Evolutionary conservation across 1,139 yeast species (phyloP).

Genomic region (Kodamaea derodonti): DNA sequence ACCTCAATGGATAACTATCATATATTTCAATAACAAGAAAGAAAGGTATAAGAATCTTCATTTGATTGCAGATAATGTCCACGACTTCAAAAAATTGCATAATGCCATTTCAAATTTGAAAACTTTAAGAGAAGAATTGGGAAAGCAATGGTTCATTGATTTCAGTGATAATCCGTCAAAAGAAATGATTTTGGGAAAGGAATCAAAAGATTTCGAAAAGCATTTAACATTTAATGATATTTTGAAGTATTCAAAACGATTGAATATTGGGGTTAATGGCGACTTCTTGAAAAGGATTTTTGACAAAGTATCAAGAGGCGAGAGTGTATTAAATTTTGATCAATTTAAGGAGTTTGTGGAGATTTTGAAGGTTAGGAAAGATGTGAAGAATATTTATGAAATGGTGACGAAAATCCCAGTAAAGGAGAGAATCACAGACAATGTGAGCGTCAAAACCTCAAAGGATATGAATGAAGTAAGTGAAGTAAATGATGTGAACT

Average conservation of each 20-base stretch:
- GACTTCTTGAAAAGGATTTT: constrained; percentile 36
- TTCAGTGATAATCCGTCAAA: constrained; percentile 22
- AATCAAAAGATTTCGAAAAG: constrained; percentile 23
- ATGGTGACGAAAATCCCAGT: constrained; percentile 14
- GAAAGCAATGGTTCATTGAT: constrained; percentile 31
- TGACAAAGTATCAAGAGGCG: constrained; percentile 35
- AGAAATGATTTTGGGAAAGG: constrained; percentile 19
- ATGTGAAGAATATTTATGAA: constrained; percentile 28
- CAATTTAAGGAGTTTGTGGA: constrained; percentile 75
- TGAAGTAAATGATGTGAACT: too few relatives aligned
- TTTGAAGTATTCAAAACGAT: constrained; percentile 55
- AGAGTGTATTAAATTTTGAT: constrained; percentile 47
- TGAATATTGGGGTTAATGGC: constrained; percentile 58
- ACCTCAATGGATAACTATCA: constrained; percentile 74
- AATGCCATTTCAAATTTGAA: constrained; percentile 53
- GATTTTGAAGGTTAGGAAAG: constrained; percentile 33
- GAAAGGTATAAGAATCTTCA: constrained; percentile 60
- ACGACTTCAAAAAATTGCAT: constrained; percentile 56
- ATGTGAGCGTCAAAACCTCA: background rate
- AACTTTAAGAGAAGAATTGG: constrained; percentile 32
- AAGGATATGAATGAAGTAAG: background rate
- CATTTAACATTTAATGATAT: constrained; percentile 66
- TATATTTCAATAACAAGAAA: constrained; percentile 60
- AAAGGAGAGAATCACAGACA: background rate
- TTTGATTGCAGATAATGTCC: constrained; percentile 63